These are phyloP conservation scores for Plantago coronopus DNA, from an alignment of 305 asterid genomes.

Conservation along the genomic window DNA sequence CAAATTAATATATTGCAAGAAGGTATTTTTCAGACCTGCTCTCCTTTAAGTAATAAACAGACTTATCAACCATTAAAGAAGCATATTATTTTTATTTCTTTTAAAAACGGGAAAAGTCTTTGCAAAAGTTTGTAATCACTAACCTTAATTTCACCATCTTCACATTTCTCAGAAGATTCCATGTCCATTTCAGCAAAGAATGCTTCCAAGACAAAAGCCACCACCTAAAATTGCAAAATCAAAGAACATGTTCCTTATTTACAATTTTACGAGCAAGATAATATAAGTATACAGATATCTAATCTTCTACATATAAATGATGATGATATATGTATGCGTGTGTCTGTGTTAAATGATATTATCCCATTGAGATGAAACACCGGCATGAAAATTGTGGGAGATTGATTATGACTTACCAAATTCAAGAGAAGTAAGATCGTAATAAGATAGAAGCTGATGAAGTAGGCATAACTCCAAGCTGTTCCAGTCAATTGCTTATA, in stretches of 20 bases:
- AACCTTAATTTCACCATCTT: conserved; percentile 49
- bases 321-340: too few relatives aligned
- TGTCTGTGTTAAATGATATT: too few relatives aligned
- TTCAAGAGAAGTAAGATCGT: conserved; percentile 78
- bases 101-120: background rate
- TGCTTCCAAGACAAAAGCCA: conserved; percentile 98
- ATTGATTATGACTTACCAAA: conserved; percentile 54
- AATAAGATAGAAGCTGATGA: conserved; percentile 92
- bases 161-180: conserved; percentile 51
- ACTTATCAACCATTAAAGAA: background rate
- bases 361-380: too few relatives aligned
- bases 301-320: too few relatives aligned
- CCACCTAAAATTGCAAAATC: conserved; percentile 49
- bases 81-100: background rate
- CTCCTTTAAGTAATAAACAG: background rate
- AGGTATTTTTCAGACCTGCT: too few relatives aligned
- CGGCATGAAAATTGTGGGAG: background rate
- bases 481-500: conserved; percentile 82
- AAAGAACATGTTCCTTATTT: too few relatives aligned
- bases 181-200: conserved; percentile 95
- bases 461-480: conserved; percentile 70
- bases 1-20: too few relatives aligned
- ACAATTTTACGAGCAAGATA: too few relatives aligned
- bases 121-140: conserved; percentile 23
- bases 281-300: too few relatives aligned